Percentiles rank a stretch among this genome's conserved stretches.
These are phyloP conservation scores for Vigna trinervia DNA, from an alignment of 306 rosid species.

Conservation along the genomic window DNA sequence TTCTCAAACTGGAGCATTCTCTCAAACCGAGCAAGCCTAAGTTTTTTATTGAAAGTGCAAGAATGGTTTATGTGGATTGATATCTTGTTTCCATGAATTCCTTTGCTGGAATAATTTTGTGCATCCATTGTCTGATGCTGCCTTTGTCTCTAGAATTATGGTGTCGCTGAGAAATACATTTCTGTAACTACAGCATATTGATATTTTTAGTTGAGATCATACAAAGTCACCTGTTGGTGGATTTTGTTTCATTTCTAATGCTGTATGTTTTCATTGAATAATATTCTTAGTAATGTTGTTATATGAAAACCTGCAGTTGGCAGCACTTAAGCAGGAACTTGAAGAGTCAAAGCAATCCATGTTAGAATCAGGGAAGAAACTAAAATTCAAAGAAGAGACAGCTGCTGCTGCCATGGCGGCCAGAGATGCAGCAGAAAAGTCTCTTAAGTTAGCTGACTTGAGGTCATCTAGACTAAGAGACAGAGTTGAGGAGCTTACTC, in stretches of 20 bases:
- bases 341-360: constrained; percentile 85
- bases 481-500: constrained; percentile 91
- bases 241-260: neutral
- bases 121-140: constrained; percentile 18
- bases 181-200: constrained; percentile 29
- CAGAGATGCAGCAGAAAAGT: constrained; percentile 99
- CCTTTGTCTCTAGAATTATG: constrained; percentile 19
- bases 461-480: constrained; percentile 94
- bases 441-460: constrained; percentile 79
- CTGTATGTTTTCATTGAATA: constrained; percentile 32
- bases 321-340: constrained; percentile 77
- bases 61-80: neutral
- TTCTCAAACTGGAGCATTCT: constrained; percentile 1
- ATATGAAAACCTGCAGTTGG: constrained; percentile 69
- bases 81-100: constrained; percentile 26
- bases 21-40: neutral
- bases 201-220: constrained; percentile 27
- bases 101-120: constrained; percentile 25
- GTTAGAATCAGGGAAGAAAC: constrained; percentile 84
- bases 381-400: constrained; percentile 95
- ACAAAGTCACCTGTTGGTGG: constrained; percentile 11
- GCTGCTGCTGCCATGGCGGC: constrained; percentile 99
- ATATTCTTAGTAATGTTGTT: constrained; percentile 34
- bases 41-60: neutral
- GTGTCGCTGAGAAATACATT: constrained; percentile 3